Conservation (phyloP, 306 rosid species). For the Citrullus mucosospermus region DNA sequence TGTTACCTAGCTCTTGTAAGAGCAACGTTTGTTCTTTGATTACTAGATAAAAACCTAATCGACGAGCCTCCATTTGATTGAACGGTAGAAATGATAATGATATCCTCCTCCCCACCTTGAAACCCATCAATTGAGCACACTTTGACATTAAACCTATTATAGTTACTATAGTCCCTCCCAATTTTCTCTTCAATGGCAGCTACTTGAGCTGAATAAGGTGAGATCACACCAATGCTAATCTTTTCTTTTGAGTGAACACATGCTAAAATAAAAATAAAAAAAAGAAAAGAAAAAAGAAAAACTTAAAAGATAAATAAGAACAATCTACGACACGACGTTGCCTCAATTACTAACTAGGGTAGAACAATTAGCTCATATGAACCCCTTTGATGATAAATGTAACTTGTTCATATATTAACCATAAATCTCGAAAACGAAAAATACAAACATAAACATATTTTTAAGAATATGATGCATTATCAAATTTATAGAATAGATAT, state of each 20-base stretch:
- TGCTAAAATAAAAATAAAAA: neutral
- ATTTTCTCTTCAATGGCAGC: conserved; percentile 33
- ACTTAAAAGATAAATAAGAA: too few species aligned
- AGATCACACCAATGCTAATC: conserved; percentile 45
- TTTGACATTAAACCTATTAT: conserved; percentile 38
- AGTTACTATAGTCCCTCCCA: conserved; percentile 20
- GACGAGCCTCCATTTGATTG: conserved; percentile 25
- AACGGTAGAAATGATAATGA: conserved; percentile 56
- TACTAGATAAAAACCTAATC: conserved; percentile 37
- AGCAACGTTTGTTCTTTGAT: conserved; percentile 55
- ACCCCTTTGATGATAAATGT: too few species aligned
- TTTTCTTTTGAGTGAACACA: conserved; percentile 26
- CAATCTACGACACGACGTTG: too few species aligned
- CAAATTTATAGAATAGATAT: too few species aligned
- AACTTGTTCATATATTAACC: too few species aligned
- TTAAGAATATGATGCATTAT: too few species aligned
- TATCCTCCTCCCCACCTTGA: conserved; percentile 73
- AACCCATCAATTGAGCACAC: conserved; percentile 65
- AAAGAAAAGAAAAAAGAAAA: too few species aligned
- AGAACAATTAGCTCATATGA: neutral
- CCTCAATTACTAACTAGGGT: too few species aligned
- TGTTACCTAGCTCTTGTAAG: conserved; percentile 22
- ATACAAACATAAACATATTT: too few species aligned
- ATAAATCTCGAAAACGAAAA: too few species aligned
- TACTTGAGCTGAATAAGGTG: conserved; percentile 78